phyloP scores from a whole-genome alignment of 2,329 filamentous ascomycete species.

The Pyrenophora graminea region DNA sequence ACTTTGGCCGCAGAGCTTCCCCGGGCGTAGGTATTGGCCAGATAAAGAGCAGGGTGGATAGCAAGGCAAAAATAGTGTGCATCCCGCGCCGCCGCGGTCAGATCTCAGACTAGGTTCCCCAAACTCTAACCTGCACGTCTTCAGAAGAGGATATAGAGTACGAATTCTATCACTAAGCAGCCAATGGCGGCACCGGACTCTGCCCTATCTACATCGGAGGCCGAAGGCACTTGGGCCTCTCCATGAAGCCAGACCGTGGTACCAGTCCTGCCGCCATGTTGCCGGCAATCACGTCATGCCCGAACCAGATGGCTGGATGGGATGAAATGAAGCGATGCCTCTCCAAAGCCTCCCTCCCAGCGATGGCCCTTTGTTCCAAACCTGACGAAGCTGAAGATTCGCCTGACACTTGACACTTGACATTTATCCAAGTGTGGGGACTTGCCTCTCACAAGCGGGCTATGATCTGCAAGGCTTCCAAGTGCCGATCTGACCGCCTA shows the following conservation, averaged over 20 bases:
- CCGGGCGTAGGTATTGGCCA: conserved; percentile 8
- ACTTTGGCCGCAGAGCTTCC: conserved; percentile 3
- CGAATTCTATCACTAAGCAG: conserved; percentile 5
- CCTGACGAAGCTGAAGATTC: background rate
- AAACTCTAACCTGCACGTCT: conserved; percentile 6
- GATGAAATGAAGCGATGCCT: conserved; percentile 10
- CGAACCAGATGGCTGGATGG: conserved; percentile 4
- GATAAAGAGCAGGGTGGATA: conserved; percentile 2
- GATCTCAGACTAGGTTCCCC: conserved; percentile 18
- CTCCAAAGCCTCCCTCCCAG: conserved; percentile 20
- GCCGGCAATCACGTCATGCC: conserved; percentile 9
- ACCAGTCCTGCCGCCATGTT: conserved; percentile 2
- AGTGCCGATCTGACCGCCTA: conserved; percentile 25
- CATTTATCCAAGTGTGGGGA: background rate
- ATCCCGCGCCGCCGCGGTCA: conserved; percentile 17
- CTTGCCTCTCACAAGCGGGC: background rate
- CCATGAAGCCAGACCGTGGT: background rate
- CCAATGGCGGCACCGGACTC: conserved; percentile 13
- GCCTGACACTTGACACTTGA: conserved; percentile 2
- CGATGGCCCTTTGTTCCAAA: background rate
- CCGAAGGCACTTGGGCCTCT: background rate
- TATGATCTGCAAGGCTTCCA: conserved; percentile 15
- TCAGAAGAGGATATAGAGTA: conserved; percentile 1
- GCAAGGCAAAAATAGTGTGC: conserved; percentile 8
- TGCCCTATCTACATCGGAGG: background rate